Percentiles rank a stretch among this genome's conserved stretches.
Conservation (phyloP, 2,329 filamentous ascomycete species). For the Hawksworthiomyces lignivorus region DNA sequence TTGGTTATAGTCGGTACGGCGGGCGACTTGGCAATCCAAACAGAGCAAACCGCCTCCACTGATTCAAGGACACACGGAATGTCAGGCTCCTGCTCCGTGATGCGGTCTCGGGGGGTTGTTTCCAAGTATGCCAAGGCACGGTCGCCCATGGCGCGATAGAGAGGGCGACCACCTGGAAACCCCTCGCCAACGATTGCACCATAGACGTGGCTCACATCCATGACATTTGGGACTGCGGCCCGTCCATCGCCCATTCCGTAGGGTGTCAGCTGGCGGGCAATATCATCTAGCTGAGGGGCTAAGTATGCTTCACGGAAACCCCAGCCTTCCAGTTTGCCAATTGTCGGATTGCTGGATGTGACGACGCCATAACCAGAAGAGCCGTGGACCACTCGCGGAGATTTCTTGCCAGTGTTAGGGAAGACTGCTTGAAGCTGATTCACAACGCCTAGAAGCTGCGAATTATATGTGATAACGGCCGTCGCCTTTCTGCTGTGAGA, state of each 20-base stretch:
- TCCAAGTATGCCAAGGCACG: slow-evolving; percentile 68
- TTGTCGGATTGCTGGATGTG: slow-evolving; percentile 73
- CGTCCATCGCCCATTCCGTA: slow-evolving; percentile 76
- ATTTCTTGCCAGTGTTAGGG: slow-evolving; percentile 51
- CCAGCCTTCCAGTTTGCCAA: slow-evolving; percentile 72
- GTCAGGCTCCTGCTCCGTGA: slow-evolving; percentile 57
- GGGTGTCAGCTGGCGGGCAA: slow-evolving; percentile 62
- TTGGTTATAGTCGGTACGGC: slow-evolving; percentile 64
- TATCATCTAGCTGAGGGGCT: slow-evolving; percentile 70
- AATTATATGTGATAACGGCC: slow-evolving; percentile 78
- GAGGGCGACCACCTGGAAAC: slow-evolving; percentile 71
- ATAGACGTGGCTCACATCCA: slow-evolving; percentile 83
- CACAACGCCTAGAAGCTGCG: slow-evolving; percentile 70
- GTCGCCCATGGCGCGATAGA: slow-evolving; percentile 68
- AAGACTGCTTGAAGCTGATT: slow-evolving; percentile 77
- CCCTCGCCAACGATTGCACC: slow-evolving; percentile 82
- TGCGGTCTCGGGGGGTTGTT: slow-evolving; percentile 41
- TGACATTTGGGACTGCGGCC: slow-evolving; percentile 71
- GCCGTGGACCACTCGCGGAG: slow-evolving; percentile 75
- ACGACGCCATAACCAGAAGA: slow-evolving; percentile 69
- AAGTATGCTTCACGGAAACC: slow-evolving; percentile 68
- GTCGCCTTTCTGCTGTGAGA: slow-evolving; percentile 53
- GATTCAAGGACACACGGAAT: slow-evolving; percentile 69
- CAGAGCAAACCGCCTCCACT: slow-evolving; percentile 63
- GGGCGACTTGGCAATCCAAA: slow-evolving; percentile 85